These are phyloP conservation scores for Coriaria nepalensis DNA, from an alignment of 306 rosid genomes.

Conservation along the genomic window DNA sequence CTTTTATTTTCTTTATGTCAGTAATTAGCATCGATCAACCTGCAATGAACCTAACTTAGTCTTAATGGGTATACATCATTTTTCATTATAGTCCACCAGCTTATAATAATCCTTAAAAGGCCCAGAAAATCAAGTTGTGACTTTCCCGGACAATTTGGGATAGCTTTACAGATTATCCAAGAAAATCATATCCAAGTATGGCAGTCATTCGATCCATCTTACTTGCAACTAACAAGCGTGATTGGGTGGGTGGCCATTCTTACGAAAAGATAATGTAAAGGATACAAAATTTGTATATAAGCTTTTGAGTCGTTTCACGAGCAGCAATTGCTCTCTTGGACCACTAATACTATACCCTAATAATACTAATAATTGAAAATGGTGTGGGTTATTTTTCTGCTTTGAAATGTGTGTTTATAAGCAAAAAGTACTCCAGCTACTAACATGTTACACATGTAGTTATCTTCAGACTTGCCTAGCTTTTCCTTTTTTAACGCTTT, in stretches of 20 bases:
- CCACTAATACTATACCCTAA: slow-evolving; percentile 12
- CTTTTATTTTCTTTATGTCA: background rate
- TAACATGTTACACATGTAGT: too few species aligned
- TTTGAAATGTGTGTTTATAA: too few species aligned
- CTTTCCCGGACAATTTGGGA: background rate
- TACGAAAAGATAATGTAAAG: slow-evolving; percentile 2
- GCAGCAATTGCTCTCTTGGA: too few species aligned
- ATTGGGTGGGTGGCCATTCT: slow-evolving; percentile 10
- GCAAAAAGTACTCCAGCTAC: background rate
- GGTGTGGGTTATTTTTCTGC: too few species aligned
- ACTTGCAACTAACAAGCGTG: slow-evolving; percentile 17
- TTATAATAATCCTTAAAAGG: too few species aligned
- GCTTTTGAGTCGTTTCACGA: too few species aligned
- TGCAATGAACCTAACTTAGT: too few species aligned
- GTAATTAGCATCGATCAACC: too few species aligned
- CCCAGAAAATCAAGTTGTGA: background rate
- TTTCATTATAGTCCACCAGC: too few species aligned
- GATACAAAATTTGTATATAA: background rate
- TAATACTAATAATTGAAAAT: slow-evolving; percentile 24
- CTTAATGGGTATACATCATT: too few species aligned
- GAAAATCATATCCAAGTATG: too few species aligned
- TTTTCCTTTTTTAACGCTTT: background rate
- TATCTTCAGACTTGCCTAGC: slow-evolving; percentile 6
- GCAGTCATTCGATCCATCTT: background rate
- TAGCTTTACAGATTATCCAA: background rate